Percentiles rank a stretch among this genome's conserved stretches.
phyloP scores from a whole-genome alignment of 2,329 filamentous ascomycete genomes.

The Cadophora luteo-olivacea region DNA sequence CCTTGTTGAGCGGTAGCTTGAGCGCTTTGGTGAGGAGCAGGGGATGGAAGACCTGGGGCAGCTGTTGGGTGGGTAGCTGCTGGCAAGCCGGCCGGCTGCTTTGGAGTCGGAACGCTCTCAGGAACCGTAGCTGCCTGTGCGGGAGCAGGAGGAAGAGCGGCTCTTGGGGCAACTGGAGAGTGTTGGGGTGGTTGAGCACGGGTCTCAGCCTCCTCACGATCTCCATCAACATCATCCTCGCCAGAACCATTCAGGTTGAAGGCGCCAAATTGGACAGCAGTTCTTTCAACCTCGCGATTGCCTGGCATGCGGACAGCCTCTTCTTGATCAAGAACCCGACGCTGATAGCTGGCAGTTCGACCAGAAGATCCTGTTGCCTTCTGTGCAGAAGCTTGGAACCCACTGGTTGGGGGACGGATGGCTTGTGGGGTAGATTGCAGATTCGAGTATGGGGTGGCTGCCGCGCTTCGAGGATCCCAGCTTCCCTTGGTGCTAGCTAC shows the following conservation, averaged over 20 bases:
- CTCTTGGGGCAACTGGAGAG: slow-evolving; percentile 85
- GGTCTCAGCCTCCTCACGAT: slow-evolving; percentile 94
- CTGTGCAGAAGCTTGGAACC: slow-evolving; percentile 80
- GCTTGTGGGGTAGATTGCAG: slow-evolving; percentile 60
- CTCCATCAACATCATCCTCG: slow-evolving; percentile 90
- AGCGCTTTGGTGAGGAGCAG: slow-evolving; percentile 46
- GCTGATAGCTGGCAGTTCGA: slow-evolving; percentile 81
- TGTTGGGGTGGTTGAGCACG: slow-evolving; percentile 91
- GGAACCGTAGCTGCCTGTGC: slow-evolving; percentile 60
- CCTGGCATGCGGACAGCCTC: slow-evolving; percentile 98
- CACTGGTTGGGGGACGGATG: slow-evolving; percentile 65
- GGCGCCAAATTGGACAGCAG: slow-evolving; percentile 94
- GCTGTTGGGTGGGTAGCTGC: slow-evolving; percentile 53
- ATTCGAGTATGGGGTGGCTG: slow-evolving; percentile 69
- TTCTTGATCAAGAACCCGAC: slow-evolving; percentile 90
- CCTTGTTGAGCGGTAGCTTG: slow-evolving; percentile 47
- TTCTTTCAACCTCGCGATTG: slow-evolving; percentile 91
- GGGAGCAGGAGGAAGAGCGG: slow-evolving; percentile 79
- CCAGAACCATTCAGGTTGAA: slow-evolving; percentile 82
- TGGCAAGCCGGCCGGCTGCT: slow-evolving; percentile 54
- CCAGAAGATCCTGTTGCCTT: slow-evolving; percentile 71
- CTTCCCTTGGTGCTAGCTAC: slow-evolving; percentile 89
- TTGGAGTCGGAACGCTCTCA: slow-evolving; percentile 58
- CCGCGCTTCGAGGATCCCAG: slow-evolving; percentile 72
- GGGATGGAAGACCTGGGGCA: slow-evolving; percentile 45